Evolutionary conservation across 23 red algal genomes (phyloP).

Genomic region (Gracilariopsis chorda): DNA sequence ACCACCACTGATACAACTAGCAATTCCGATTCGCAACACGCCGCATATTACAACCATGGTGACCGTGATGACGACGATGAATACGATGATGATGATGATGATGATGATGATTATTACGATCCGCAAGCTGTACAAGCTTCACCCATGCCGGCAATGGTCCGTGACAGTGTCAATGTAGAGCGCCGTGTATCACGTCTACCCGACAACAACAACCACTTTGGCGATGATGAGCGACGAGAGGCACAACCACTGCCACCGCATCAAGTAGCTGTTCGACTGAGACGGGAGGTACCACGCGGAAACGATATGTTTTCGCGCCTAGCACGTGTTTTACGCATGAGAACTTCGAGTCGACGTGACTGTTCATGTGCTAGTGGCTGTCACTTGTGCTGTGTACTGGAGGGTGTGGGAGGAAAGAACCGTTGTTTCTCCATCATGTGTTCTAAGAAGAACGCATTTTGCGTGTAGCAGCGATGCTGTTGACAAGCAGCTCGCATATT

Average conservation of each 20-base stretch:
- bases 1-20: too few species aligned
- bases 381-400: conserved; percentile 5
- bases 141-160: too few species aligned
- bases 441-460: too few species aligned
- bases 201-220: not conserved
- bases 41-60: too few species aligned
- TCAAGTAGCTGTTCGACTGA: not conserved
- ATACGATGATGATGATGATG: not conserved
- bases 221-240: too few species aligned
- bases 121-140: too few species aligned
- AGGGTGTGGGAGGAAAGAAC: not conserved
- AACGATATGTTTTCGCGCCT: not conserved
- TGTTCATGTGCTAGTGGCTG: not conserved
- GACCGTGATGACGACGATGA: not conserved
- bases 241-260: too few species aligned
- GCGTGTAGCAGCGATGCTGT: too few species aligned
- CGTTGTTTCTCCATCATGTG: not conserved
- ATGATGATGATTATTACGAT: too few species aligned
- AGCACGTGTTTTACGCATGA: not conserved
- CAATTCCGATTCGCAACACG: too few species aligned
- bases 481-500: too few species aligned
- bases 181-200: not conserved
- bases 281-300: not conserved
- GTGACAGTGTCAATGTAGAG: not conserved
- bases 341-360: not conserved